Evolutionary conservation across 805 yeast species (phyloP), one percentile per base, ranked within the genome.

Genomic region (Candida pseudofarinosa): DNA sequence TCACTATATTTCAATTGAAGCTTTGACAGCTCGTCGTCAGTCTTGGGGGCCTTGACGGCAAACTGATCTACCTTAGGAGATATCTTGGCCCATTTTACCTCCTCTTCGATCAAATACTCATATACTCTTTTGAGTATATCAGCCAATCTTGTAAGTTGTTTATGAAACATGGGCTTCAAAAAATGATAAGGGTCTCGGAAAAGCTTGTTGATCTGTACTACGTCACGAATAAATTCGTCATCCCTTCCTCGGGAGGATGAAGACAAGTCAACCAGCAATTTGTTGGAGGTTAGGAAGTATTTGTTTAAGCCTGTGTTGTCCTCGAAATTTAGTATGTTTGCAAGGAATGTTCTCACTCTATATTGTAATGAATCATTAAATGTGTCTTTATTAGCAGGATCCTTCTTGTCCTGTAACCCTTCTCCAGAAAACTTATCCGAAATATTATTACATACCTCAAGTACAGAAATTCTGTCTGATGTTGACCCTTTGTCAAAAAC

Each of bases 281-380:
- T 48, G 38, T 62, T 59, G 10, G 74, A 60, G 1, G 53, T 37
- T 18, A 56, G 49, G 43, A 67, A 69, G 45, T 64, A 64, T 52
- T 67, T 67, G 49, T 71, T 71, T 41, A 71, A 57, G 1, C 76
- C 76, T 3, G 76, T 71, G 49, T 66, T 69, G 44, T 71, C 76
- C 38, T 70, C 75, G 33, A 69, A 55, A 13, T 59, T 51, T 38
- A 71, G 58, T 13, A 67, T 41, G 26, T 56, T 58, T 15, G 71
- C 52, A 17, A 68, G 52, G 40, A 68, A 69, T 1, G 49, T 39
- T 31, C 71, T 54, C 3, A 70, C 66, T 20, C 73, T 53, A 31
- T 55, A 61, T 33, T 67, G 69, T 26, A 70, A 52, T n/a, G 31
- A 37, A 45, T 70, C 74, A 40, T 64, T 69, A 49, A 65, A 67